phyloP scores from a whole-genome alignment of 352 stramenopile genomes.

The Pythium brachiatum region DNA sequence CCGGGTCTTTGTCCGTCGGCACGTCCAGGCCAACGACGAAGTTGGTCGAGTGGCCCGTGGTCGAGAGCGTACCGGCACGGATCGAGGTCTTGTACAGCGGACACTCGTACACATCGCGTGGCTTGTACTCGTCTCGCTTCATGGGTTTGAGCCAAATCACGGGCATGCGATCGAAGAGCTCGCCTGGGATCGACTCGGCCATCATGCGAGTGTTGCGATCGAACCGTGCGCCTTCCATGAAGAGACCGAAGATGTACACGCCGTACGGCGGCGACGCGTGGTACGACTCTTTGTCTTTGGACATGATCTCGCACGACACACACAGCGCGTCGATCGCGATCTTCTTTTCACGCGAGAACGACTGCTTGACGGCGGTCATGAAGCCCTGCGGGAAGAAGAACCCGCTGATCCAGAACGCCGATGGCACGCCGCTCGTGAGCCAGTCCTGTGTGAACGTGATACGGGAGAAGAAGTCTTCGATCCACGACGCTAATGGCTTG shows the following conservation, averaged over 20 bases:
- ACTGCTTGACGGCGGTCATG: constrained; percentile 94
- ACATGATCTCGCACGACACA: constrained; percentile 81
- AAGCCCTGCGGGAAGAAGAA: constrained; percentile 97
- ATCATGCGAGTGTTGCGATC: constrained; percentile 73
- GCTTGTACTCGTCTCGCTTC: constrained; percentile 70
- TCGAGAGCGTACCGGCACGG: constrained; percentile 88
- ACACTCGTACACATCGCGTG: constrained; percentile 83
- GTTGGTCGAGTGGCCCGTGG: constrained; percentile 93
- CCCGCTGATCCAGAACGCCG: constrained; percentile 90
- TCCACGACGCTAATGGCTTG: constrained; percentile 91
- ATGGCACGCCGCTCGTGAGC: constrained; percentile 77
- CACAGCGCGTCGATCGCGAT: constrained; percentile 92
- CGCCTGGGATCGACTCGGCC: constrained; percentile 87
- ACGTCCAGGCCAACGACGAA: constrained; percentile 90
- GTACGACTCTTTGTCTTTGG: constrained; percentile 71
- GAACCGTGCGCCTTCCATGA: constrained; percentile 93
- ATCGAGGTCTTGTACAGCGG: constrained; percentile 94
- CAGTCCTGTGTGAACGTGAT: constrained; percentile 84
- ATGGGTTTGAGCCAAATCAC: constrained; percentile 91
- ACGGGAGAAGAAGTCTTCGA: constrained; percentile 90
- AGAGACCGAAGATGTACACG: constrained; percentile 94
- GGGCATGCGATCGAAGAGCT: constrained; percentile 89
- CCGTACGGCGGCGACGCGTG: constrained; percentile 62
- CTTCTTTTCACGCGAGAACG: constrained; percentile 85
- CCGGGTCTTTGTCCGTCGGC: constrained; percentile 70